A percentile compares a stretch with the other conserved stretches of the same genome.
Conservation (phyloP, 805 yeast species). For the Tetrapisispora pingtungensis region DNA sequence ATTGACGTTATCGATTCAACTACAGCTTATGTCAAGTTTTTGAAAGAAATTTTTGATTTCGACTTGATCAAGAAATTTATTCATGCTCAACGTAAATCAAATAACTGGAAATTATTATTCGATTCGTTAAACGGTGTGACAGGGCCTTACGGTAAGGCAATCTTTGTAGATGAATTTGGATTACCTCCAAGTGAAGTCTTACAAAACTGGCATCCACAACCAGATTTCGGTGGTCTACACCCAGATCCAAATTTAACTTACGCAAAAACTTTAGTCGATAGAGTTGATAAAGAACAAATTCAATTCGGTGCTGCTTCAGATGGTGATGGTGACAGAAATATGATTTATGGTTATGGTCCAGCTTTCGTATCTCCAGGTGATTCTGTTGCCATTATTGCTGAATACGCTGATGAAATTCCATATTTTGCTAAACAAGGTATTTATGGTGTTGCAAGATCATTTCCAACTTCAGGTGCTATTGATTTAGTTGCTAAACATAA, state of each 20-base stretch:
- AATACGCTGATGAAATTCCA: constrained; percentile 80
- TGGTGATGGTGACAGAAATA: constrained; percentile 98
- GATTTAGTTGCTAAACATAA: constrained; percentile 81
- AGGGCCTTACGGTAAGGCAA: constrained; percentile 86
- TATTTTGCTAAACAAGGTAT: constrained; percentile 81
- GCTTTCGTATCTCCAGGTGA: constrained; percentile 98
- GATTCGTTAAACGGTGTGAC: constrained; percentile 95
- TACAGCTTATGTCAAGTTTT: constrained; percentile 60
- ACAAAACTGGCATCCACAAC: constrained; percentile 70
- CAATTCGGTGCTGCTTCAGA: constrained; percentile 99
- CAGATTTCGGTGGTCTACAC: constrained; percentile 97
- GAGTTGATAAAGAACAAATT: constrained; percentile 69
- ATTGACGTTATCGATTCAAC: constrained; percentile 82
- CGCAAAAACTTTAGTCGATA: constrained; percentile 75
- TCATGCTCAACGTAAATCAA: constrained; percentile 31
- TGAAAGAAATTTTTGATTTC: constrained; percentile 85
- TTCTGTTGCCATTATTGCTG: constrained; percentile 94
- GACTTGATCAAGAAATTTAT: constrained; percentile 67
- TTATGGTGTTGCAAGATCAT: constrained; percentile 88
- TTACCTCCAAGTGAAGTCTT: constrained; percentile 51
- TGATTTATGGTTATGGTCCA: constrained; percentile 90
- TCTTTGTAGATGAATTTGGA: constrained; percentile 80
- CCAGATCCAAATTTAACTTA: constrained; percentile 98
- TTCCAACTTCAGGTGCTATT: constrained; percentile 94
- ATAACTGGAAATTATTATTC: constrained; percentile 58